Base-by-base conservation (phyloP, 352 stramenopile genomes). In the Phytopythium cucurbitacearum region DNA sequence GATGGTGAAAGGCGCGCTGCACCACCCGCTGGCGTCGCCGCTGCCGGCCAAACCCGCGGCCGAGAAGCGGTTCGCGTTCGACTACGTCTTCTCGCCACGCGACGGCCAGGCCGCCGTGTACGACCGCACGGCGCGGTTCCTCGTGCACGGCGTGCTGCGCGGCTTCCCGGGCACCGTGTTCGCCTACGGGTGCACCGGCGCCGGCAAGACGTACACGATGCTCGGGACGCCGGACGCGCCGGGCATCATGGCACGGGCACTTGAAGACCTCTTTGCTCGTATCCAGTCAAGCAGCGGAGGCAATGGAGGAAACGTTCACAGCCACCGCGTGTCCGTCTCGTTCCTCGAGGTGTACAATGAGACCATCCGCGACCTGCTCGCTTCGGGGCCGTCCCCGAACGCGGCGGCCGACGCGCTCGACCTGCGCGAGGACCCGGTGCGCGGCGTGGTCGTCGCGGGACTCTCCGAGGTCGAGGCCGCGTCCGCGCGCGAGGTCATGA, bases 271-370 rank as follows among this genome's bases (percentile, higher is more conserved):
- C 5, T 97, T 96, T 52, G 65, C 75, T 48, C 77, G 86, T 16
- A 89, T 92, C 45, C 54, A 71, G 37, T 66, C 56, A 4, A 11
- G 7, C 6, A 56, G 59, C 41, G n/a, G 45, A 65, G 36, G n/a
- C 6, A 56, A 61, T 45, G n/a, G 45, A 65, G 36, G 45, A 65
- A 32, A 69, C 10, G 39, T 55, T 28, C 32, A 46, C 28, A 37
- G 49, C 41, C 41, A 72, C 72, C 53, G 79, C 32, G 84, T 96
- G 4, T 83, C 64, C 8, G 85, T 96, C 8, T 96, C 87, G 6
- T 97, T 95, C 53, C 62, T 97, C 4, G 88, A 97, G 53, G 82
- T 97, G 32, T 97, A 97, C 80, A 97, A 97, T 49, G 90, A 97
- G 58, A 96, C 94, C 57, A 97, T 98, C 50, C 75, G 86, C 4